phyloP scores from a whole-genome alignment of 2,329 filamentous ascomycete species.

The Allantophomopsis lycopodina region DNA sequence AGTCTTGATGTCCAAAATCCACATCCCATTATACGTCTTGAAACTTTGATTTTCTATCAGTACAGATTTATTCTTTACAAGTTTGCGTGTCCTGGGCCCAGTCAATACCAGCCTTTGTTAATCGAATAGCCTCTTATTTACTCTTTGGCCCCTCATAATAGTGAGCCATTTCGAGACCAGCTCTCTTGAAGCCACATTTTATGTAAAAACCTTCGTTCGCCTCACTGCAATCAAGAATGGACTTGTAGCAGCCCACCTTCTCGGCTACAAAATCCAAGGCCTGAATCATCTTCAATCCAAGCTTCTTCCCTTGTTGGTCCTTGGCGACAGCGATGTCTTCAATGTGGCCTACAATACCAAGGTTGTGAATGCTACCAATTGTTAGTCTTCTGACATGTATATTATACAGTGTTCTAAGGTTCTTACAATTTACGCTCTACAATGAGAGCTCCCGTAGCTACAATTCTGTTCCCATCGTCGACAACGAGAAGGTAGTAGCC shows the following conservation, averaged over 20 bases:
- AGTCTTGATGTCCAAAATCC: too few relatives aligned
- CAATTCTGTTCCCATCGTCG: slow-evolving; percentile 56
- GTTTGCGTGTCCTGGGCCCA: too few relatives aligned
- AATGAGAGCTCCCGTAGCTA: slow-evolving; percentile 78
- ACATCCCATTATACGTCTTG: too few relatives aligned
- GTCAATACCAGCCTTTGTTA: too few relatives aligned
- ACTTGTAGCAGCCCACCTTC: slow-evolving; percentile 91
- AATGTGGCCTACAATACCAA: slow-evolving; percentile 83
- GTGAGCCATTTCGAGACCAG: slow-evolving; percentile 92
- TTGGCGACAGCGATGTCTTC: slow-evolving; percentile 94
- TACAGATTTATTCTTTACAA: too few relatives aligned
- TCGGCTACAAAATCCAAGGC: slow-evolving; percentile 81
- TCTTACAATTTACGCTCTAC: slow-evolving; percentile 88
- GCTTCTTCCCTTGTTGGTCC: slow-evolving; percentile 94
- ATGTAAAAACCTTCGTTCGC: slow-evolving; percentile 95
- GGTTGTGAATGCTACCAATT: slow-evolving; percentile 54
- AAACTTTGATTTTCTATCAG: too few relatives aligned
- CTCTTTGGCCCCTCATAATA: slow-evolving; percentile 42
- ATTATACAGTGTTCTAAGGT: not conserved
- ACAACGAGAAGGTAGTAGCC: slow-evolving; percentile 82
- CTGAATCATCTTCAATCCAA: slow-evolving; percentile 85
- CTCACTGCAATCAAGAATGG: slow-evolving; percentile 91
- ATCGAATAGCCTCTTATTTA: too few relatives aligned
- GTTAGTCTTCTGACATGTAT: not conserved
- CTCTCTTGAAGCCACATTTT: slow-evolving; percentile 90